These are phyloP conservation scores for Vaccinium vitisidaea DNA, from an alignment of 148 eudicot species.

Conservation along the genomic window DNA sequence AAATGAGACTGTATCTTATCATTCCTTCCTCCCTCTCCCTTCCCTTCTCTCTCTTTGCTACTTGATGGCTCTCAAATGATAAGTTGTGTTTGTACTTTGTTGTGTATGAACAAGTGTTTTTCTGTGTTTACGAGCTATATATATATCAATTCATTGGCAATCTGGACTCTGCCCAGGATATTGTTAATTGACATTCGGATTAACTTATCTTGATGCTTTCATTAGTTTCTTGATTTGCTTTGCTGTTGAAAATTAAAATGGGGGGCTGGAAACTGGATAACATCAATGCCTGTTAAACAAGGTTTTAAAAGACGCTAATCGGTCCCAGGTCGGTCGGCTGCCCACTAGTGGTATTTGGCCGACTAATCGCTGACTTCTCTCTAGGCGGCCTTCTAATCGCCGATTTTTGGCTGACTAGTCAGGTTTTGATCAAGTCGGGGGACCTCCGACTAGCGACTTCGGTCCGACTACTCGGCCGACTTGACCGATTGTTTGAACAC, in stretches of 20 bases:
- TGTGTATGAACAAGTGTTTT: not conserved
- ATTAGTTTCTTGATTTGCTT: not conserved
- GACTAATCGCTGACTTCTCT: too few relatives aligned
- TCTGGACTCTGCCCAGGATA: constrained; percentile 6
- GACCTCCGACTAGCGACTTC: too few relatives aligned
- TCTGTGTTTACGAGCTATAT: not conserved
- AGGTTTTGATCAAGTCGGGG: too few relatives aligned
- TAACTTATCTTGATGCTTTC: not conserved
- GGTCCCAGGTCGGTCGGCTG: too few relatives aligned
- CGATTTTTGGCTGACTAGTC: too few relatives aligned
- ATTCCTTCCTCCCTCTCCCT: not conserved
- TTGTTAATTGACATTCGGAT: not conserved
- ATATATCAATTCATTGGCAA: constrained; percentile 1
- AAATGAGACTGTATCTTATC: not conserved
- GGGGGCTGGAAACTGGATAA: not conserved
- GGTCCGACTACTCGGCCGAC: too few relatives aligned
- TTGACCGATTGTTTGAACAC: too few relatives aligned
- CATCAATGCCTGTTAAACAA: too few relatives aligned
- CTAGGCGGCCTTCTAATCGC: too few relatives aligned
- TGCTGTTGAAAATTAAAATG: not conserved
- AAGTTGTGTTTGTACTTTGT: not conserved
- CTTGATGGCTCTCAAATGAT: not conserved
- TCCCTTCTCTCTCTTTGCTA: not conserved
- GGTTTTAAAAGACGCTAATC: too few relatives aligned
- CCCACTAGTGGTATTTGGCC: too few relatives aligned